Evolutionary conservation across 345 rosid genomes (phyloP).

Genomic region (Brassica cretica): DNA sequence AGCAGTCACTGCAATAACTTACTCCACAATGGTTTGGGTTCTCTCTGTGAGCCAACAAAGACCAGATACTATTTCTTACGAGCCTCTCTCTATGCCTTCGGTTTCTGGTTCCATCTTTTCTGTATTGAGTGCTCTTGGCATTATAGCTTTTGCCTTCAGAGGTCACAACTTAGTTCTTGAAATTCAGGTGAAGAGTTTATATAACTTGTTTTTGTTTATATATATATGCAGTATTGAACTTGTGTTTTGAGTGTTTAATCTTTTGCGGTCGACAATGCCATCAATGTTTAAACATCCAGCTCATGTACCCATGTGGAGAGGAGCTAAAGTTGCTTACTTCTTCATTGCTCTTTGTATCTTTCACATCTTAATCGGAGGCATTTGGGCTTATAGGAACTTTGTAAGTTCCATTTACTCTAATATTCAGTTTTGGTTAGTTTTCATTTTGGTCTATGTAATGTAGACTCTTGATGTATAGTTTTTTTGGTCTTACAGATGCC

Average conservation of each 20-base stretch:
- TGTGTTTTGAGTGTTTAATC: constrained; percentile 6
- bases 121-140: constrained; percentile 89
- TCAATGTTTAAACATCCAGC: constrained; percentile 97
- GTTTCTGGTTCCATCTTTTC: constrained; percentile 62
- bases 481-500: background rate
- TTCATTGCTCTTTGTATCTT: constrained; percentile 88
- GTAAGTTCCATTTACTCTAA: constrained; percentile 47
- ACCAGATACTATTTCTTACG: constrained; percentile 73
- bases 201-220: background rate
- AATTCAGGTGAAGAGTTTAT: constrained; percentile 64
- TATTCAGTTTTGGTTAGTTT: too few relatives aligned
- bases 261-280: constrained; percentile 84
- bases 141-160: constrained; percentile 86
- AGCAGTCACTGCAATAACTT: constrained; percentile 87
- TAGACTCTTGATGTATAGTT: too few relatives aligned
- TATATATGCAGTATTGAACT: background rate
- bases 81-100: constrained; percentile 67
- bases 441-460: too few relatives aligned
- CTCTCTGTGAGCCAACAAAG: constrained; percentile 91
- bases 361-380: constrained; percentile 89
- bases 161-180: constrained; percentile 88
- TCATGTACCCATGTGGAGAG: constrained; percentile 98
- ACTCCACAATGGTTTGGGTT: constrained; percentile 94
- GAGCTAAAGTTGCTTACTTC: constrained; percentile 90
- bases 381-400: constrained; percentile 92